Base-by-base conservation (phyloP, 805 yeast genomes). In the Candida wancherniae region DNA sequence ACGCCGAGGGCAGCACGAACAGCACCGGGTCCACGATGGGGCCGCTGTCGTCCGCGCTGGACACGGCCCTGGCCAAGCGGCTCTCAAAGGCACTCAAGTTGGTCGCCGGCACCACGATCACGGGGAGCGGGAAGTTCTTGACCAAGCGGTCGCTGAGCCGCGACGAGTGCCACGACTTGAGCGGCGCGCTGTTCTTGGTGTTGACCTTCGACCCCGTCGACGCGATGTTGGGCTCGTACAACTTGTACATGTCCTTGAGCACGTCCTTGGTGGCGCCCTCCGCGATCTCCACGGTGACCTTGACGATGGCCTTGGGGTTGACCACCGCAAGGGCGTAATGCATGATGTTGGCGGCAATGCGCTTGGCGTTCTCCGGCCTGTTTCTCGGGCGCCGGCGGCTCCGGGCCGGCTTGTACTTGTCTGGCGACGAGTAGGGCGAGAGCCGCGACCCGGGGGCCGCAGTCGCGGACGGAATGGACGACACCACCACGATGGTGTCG, bases 111-210 rank as follows among this genome's bases (percentile, higher is more conserved):
- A 75, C 80, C 28, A 80, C 71, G 15, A 80, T 66, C n/a, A 77
- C 71, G 0, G 88, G 87, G 10, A 79, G 67, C 4, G 79, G 76
- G 42, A 69, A 77, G 45, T 71, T 73, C 46, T 75, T 77, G 17
- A 80, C 81, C 26, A 80, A 60, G 28, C 84, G 58, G 48, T 79
- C 84, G 15, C 82, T 70, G 22, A 81, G 55, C 41, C 80, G 73
- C 18, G 79, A 70, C 4, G 82, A 72, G 23, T 58, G 58, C 82
- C 86, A 75, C 15, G 80, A 67, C 36, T 71, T 61, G 15, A 75
- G 60, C 3, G 81, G 77, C 1, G 77, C 76, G 24, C 71, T 54
- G 10, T 48, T 51, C 21, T 48, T 47, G 9, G 31, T 14, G 34
- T 54, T 60, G 13, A 77, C 76, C 39, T 76, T 76, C 1, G 80